Base-by-base conservation (phyloP, 2,329 filamentous ascomycete genomes). In the Geoglossum cookeanum region DNA sequence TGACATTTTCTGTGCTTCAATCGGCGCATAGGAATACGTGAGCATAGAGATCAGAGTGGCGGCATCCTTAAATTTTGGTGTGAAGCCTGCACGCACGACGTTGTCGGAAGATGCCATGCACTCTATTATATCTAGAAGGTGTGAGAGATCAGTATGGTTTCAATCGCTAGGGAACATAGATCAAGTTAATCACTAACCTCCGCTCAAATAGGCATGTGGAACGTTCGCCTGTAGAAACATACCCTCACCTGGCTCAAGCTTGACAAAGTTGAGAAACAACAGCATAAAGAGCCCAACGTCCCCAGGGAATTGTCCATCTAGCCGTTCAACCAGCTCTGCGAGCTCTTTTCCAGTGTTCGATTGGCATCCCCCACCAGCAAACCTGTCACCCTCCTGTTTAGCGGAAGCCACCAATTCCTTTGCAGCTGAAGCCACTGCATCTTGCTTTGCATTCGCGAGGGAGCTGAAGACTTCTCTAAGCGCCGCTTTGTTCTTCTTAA, bases 81-180 rank as follows among this genome's bases (percentile, higher is more conserved):
- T 98, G 71, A 98, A 92, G 48, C 92, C 92, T 0, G 92, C 92
- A 58, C 92, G 88, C 55, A 98, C 90, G 39, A 98, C 92, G 63
- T 98, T 98, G 77, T 98, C 92, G n/a, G 87, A 94, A 7, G 88
- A 85, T 0, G 92, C 92, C 92, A 98, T 98, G 75, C 92, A 98
- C 72, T 98, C 92, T 68, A 98, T 89, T 63, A 98, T 95, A 66
- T 98, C 91, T 72, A 59, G 7, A 5, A 58, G 17, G 15, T 4
- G 27, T 17, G 4, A 15, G 22, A 53, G 5, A n/a, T 53, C 49
- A 53, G 49, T 37, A 35, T n/a, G 33, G 3, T 33, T 52, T 33
- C 5, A 13, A 32, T 52, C 29, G 15, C 22, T 49, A 27, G 4
- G 13, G 7, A 33, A 3, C 29, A 22, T 15, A n/a, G 3, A 3